Evolutionary conservation across 2,329 filamentous ascomycete genomes (phyloP).

Genomic region (Aspergillus hortae): DNA sequence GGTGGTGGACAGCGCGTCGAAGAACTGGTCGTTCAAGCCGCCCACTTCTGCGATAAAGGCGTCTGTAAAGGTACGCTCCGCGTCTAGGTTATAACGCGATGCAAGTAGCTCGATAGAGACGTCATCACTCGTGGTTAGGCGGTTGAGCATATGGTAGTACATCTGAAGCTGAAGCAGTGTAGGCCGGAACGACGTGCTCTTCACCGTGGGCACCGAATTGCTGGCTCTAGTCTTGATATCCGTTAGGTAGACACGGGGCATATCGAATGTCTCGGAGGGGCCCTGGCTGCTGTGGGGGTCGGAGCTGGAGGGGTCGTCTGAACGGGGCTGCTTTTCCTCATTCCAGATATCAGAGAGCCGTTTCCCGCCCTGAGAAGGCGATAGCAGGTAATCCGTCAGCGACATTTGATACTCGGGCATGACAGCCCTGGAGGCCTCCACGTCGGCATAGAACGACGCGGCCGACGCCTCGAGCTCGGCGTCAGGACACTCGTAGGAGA

Average conservation of each 20-base stretch:
- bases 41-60: constrained; percentile 73
- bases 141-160: constrained; percentile 79
- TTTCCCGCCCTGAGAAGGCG: constrained; percentile 33
- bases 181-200: constrained; percentile 63
- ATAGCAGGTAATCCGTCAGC: constrained; percentile 43
- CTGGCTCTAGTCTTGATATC: constrained; percentile 81
- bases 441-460: constrained; percentile 36
- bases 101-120: constrained; percentile 69
- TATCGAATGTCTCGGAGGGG: constrained; percentile 18
- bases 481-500: constrained; percentile 75
- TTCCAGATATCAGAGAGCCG: constrained; percentile 30
- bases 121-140: constrained; percentile 63
- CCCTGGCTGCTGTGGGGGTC: constrained; percentile 8
- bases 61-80: constrained; percentile 68
- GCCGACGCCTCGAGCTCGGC: constrained; percentile 63
- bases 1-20: constrained; percentile 43
- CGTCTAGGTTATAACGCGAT: constrained; percentile 65
- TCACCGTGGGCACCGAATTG: constrained; percentile 57
- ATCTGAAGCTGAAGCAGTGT: constrained; percentile 85
- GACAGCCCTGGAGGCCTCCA: constrained; percentile 32
- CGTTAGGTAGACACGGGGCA: constrained; percentile 64
- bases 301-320: constrained; percentile 9
- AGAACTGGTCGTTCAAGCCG: constrained; percentile 64
- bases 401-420: constrained; percentile 45
- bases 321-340: constrained; percentile 6